Percentiles rank a stretch among this genome's conserved stretches.
Evolutionary conservation across 2,329 filamentous ascomycete genomes (phyloP).

Genomic region (Fusarium setosum): DNA sequence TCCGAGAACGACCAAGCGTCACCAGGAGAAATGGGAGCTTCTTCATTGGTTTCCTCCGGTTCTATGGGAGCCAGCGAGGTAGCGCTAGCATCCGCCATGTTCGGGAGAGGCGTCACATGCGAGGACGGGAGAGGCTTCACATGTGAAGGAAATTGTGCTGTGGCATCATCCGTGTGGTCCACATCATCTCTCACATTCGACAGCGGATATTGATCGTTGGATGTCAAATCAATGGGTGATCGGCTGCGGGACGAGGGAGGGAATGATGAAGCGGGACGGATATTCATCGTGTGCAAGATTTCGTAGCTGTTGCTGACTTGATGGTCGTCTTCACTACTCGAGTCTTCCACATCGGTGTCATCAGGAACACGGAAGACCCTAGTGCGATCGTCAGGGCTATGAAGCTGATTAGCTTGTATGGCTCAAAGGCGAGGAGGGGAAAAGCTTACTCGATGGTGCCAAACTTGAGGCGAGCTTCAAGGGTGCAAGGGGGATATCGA

Average conservation of each 20-base stretch:
- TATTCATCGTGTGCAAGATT: constrained; percentile 44
- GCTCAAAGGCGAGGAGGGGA: not conserved
- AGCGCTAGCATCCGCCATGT: constrained; percentile 6
- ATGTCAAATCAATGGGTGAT: constrained; percentile 37
- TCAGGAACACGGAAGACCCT: constrained; percentile 57
- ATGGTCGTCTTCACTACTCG: constrained; percentile 43
- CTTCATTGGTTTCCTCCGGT: constrained; percentile 5
- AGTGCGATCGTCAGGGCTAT: constrained; percentile 42
- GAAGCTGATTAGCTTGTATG: constrained; percentile 23
- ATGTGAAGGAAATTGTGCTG: not conserved
- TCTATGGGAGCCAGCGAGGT: not conserved
- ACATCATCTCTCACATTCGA: constrained; percentile 25
- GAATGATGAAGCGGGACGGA: constrained; percentile 38
- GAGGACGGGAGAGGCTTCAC: too few species aligned
- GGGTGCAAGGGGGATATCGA: constrained; percentile 51
- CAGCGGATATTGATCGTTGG: constrained; percentile 30
- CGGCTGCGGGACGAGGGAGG: constrained; percentile 7
- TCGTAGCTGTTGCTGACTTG: constrained; percentile 40
- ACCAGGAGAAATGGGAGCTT: constrained; percentile 4
- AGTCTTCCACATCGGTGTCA: constrained; percentile 50
- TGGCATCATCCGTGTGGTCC: not conserved
- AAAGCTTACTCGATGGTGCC: constrained; percentile 40
- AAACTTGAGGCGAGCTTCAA: constrained; percentile 48
- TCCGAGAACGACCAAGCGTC: constrained; percentile 12
- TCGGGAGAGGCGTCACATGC: too few species aligned